Base-by-base conservation (phyloP, 129 eudicot genomes). In the Tagetes erecta region DNA sequence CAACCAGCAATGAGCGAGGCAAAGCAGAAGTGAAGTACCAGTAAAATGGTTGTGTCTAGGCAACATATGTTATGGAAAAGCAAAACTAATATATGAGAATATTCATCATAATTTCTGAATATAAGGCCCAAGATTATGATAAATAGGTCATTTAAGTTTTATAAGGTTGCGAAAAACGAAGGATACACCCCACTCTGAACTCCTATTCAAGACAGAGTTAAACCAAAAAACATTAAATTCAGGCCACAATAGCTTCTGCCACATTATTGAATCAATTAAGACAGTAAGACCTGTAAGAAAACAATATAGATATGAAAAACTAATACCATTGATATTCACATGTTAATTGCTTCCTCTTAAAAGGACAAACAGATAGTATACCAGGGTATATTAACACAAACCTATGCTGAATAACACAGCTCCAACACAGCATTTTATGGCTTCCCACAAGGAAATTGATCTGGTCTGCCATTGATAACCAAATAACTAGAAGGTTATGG, bases 121-220 rank as follows among this genome's bases (percentile, higher is more conserved):
- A 49, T 6, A 12, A 70, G 63, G 31, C 44, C 10, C 34, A 47
- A 13, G 38, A 44, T 56, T 67, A 38, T 64, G 47, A 45, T 34
- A 44, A 73, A 44, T 60, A 59, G 39, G 71, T 10, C 40, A 63
- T n/a, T 49, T 27, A 6, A 74, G 50, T 14, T 64, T 30, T 12
- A 35, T 46, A 40, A 30, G 31, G 71, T 50, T 9, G 49, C 71
- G 47, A 50, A 60, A 63, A 44, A 30, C 4, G 67, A 62, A 94
- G 97, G 99, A 95, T 95, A 95, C 99, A 79, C 99, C 99, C 99
- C 99, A 95, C 72, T 95, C 99, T 56, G 99, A 95, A 85, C 99
- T 95, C 79, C 85, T 82, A 57, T 95, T 95, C 78, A 91, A 80
- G 67, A 91, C 92, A 20, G 99, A 95, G 76, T 95, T 95, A 85